Base-by-base conservation (phyloP, 345 rosid species). In the Salix dunnii region DNA sequence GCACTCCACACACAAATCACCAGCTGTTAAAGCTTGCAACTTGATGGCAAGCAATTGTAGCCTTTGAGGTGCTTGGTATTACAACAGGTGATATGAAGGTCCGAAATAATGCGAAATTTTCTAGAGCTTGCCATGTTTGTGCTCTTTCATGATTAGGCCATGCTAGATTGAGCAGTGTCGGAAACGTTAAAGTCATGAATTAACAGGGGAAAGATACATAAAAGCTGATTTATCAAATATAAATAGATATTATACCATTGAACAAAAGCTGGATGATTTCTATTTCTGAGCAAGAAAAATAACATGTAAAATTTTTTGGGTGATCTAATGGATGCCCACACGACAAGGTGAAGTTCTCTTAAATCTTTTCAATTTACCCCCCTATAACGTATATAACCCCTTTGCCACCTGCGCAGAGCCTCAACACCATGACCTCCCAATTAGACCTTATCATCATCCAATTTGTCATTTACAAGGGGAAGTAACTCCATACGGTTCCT, bases 381-480 rank as follows among this genome's bases (percentile, higher is more conserved):
- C 43, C 60, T 60, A 38, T 72, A 51, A 51, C 35, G 16, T 18
- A 71, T 75, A 64, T 72, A 49, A 30, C 61, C 71, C 49, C 49
- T 67, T 42, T 27, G 51, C 43, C 75, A 72, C 27, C 72, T 25
- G 46, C 80, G 46, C 13, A 30, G 40, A 53, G 61, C 73, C 74
- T 43, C 71, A 71, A 46, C 31, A 69, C 68, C 36, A 36, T 17
- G 23, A 18, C 36, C 70, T 51, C 62, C 28, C 66, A 5, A 46
- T 85, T 84, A 93, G 80, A 88, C 89, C 80, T 91, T 96, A 78
- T 90, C 98, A 79, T 90, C 98, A 79, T 94, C 98, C 38, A 94
- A 72, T 81, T 96, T 96, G 68, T 93, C 99, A 68, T 87, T 93
- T 82, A 96, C 97, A 82, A 96, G 97, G 48, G 98, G 96, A 42